phyloP scores from a whole-genome alignment of 139 green algal genomes.

The Microglena sp. region DNA sequence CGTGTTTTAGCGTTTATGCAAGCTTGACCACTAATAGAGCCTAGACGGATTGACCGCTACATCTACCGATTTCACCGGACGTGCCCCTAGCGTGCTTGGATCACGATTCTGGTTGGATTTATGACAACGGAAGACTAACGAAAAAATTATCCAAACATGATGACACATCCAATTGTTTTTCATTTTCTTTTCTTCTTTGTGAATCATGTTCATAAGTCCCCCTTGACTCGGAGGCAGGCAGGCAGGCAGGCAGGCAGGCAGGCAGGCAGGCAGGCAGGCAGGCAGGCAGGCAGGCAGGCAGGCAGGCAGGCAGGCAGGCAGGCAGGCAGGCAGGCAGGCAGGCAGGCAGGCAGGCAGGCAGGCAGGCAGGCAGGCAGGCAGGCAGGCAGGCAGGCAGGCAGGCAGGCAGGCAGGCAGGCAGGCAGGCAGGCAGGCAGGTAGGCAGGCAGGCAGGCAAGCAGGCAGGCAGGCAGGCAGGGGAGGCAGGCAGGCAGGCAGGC shows the following conservation, averaged over 20 bases:
- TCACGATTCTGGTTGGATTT: too few relatives aligned
- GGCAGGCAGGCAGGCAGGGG: slow-evolving; percentile 1
- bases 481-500: not conserved
- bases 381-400: slow-evolving; percentile 1
- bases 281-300: not conserved
- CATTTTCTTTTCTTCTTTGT: too few relatives aligned
- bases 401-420: not conserved
- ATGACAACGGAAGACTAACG: too few relatives aligned
- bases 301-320: not conserved
- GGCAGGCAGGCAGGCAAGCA: slow-evolving; percentile 4
- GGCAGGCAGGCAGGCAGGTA: not conserved
- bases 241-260: not conserved
- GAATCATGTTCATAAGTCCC: too few relatives aligned
- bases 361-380: not conserved
- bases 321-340: not conserved
- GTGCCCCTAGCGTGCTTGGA: too few relatives aligned
- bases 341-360: not conserved
- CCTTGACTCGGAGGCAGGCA: not conserved
- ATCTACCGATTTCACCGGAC: too few relatives aligned
- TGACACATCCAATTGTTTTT: too few relatives aligned
- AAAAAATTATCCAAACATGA: too few relatives aligned
- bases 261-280: slow-evolving; percentile 1
- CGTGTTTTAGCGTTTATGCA: too few relatives aligned
- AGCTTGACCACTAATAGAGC: too few relatives aligned
- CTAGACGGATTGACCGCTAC: too few relatives aligned